Evolutionary conservation across 1,284 basidiomycete species (phyloP).

Genomic region (Ustilago nuda): DNA sequence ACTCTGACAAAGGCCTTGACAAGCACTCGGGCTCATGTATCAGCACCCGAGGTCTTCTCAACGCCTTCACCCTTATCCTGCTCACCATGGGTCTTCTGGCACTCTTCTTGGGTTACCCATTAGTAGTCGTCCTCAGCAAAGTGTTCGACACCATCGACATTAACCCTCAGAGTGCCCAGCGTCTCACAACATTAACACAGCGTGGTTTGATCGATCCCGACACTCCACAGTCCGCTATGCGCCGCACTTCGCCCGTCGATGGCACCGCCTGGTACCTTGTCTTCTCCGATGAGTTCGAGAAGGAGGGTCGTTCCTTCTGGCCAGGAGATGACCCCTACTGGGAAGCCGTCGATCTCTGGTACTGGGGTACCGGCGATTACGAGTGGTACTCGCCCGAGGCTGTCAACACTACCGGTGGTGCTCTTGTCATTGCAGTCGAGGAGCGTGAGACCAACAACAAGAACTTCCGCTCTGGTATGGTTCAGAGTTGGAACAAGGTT

Average conservation of each 20-base stretch:
- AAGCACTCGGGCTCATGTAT: constrained; percentile 33
- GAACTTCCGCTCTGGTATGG: constrained; percentile 67
- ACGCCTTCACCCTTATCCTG: constrained; percentile 59
- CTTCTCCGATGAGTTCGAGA: constrained; percentile 79
- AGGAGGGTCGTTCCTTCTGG: constrained; percentile 75
- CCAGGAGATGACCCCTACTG: constrained; percentile 68
- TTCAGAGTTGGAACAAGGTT: constrained; percentile 69
- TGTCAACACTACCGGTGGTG: constrained; percentile 57
- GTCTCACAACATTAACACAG: constrained; percentile 33
- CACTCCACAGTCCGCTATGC: constrained; percentile 43
- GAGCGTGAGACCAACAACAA: constrained; percentile 59
- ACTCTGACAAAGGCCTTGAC: constrained; percentile 35
- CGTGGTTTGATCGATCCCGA: constrained; percentile 59
- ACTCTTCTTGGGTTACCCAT: constrained; percentile 67
- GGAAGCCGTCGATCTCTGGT: constrained; percentile 74
- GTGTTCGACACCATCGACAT: constrained; percentile 47
- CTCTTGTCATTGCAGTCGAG: constrained; percentile 59
- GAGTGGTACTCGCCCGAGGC: constrained; percentile 70
- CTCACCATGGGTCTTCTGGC: constrained; percentile 55
- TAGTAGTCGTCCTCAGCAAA: constrained; percentile 53
- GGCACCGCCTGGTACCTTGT: constrained; percentile 73
- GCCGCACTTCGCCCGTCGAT: constrained; percentile 33
- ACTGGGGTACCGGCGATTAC: constrained; percentile 64
- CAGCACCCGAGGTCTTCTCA: constrained; percentile 58
- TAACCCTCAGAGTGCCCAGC: constrained; percentile 17